Base-by-base conservation (phyloP, 495 filamentous ascomycete genomes). In the Penicillium roqueforti region DNA sequence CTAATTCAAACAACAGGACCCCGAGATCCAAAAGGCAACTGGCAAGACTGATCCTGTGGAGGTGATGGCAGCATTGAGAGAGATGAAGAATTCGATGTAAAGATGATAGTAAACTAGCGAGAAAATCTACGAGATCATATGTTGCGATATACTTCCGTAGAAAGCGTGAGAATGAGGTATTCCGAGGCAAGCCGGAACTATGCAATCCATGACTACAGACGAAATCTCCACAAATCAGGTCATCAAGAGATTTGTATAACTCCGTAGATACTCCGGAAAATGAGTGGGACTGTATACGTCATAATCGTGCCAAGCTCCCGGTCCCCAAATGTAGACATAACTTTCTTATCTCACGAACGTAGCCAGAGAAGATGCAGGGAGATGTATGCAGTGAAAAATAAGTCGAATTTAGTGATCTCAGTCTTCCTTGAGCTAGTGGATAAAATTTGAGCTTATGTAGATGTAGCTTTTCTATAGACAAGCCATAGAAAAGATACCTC, bases 51-150 rank as follows among this genome's bases (percentile, higher is more conserved):
- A 92, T 18, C 87, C 92, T 0, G 80, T 95, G 3, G 86, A 89
- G 19, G 91, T 97, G 7, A 96, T 98, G 87, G 81, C 76, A 22
- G 83, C 85, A 54, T 71, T 98, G 57, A 76, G 93, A 54, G 89
- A 95, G 66, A 87, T 96, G 88, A 98, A 98, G 82, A 96, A 97
- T 67, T 82, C 76, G 58, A 73, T 75, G 72, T 76, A 68, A 56
- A 55, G 36, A 46, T 20, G 20, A 1, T 3, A 26, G 8, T 2
- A 34, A 23, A 3, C 18, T 26, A 42, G 38, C 39, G 39, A 32
- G 9, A 11, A 39, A 43, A 22, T 44, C 26, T 20, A 52, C 2
- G 14, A 34, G 6, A 26, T 25, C 8, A 31, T 11, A 8, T 11
- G 18, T 29, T 31, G 28, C 14, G 38, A 31, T 43, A 42, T n/a